Conservation (phyloP, 768 basidiomycete genomes). For the Suillus discolor region DNA sequence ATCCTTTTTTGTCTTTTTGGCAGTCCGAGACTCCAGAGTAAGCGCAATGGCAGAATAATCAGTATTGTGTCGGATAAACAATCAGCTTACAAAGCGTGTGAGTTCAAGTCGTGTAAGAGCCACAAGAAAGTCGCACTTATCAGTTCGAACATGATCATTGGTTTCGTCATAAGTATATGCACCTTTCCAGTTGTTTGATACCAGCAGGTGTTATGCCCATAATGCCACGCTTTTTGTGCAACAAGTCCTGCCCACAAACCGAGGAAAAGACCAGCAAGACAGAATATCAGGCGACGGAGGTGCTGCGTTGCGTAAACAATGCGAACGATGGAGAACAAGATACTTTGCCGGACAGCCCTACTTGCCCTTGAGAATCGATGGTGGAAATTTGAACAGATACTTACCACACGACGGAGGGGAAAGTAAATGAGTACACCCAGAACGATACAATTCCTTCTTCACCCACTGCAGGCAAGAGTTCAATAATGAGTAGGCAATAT, state of each 20-base stretch:
- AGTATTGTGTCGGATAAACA: conserved; percentile 8
- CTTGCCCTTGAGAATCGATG: neutral
- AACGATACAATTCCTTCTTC: neutral
- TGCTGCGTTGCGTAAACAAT: conserved; percentile 16
- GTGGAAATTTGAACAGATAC: conserved; percentile 5
- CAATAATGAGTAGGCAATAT: neutral
- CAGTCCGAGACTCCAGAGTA: conserved; percentile 12
- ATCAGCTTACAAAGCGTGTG: neutral
- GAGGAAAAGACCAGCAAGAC: conserved; percentile 15
- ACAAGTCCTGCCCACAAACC: conserved; percentile 10
- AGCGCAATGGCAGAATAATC: conserved; percentile 2
- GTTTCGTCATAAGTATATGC: neutral
- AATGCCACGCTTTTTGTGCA: conserved; percentile 5
- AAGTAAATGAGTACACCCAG: conserved; percentile 20
- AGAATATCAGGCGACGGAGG: conserved; percentile 13
- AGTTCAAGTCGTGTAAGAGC: neutral
- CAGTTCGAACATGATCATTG: conserved; percentile 3
- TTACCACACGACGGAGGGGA: conserved; percentile 19
- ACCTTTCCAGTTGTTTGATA: neutral
- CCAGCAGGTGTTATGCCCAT: neutral
- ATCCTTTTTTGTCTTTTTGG: conserved; percentile 11
- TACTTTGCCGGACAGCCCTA: conserved; percentile 26
- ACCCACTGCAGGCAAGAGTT: neutral
- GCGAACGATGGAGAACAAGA: conserved; percentile 22
- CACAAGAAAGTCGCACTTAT: neutral